Conservation (phyloP, 2,329 filamentous ascomycete species). For the Cylindrodendrum hubeiense region DNA sequence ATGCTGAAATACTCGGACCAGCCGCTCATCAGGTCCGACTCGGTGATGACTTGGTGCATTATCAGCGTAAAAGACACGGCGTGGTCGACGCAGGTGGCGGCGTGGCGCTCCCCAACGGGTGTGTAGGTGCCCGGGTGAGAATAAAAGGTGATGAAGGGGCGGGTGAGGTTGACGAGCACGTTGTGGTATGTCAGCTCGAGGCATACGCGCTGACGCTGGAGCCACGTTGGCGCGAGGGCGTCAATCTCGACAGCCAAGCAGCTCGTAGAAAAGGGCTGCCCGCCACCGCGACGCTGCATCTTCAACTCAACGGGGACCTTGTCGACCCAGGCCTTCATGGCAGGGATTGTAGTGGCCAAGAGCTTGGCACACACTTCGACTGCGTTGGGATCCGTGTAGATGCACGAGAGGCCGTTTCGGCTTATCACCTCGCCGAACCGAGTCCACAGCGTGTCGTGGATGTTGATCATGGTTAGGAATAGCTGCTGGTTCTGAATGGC, state of each 20-base stretch:
- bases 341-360: slow-evolving; percentile 44
- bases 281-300: slow-evolving; percentile 46
- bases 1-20: slow-evolving; percentile 44
- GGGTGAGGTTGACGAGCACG: slow-evolving; percentile 51
- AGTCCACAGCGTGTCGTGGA: slow-evolving; percentile 48
- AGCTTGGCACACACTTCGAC: slow-evolving; percentile 34
- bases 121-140: slow-evolving; percentile 22
- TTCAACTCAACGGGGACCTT: slow-evolving; percentile 53
- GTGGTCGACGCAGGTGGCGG: slow-evolving; percentile 36
- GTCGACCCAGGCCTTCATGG: slow-evolving; percentile 42
- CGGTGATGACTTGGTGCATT: slow-evolving; percentile 38
- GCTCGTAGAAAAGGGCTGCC: slow-evolving; percentile 51
- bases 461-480: slow-evolving; percentile 29
- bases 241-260: slow-evolving; percentile 40
- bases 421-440: slow-evolving; percentile 30
- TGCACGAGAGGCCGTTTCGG: slow-evolving; percentile 5
- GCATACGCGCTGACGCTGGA: slow-evolving; percentile 54
- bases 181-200: slow-evolving; percentile 57
- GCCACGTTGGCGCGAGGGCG: slow-evolving; percentile 53
- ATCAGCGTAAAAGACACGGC: slow-evolving; percentile 40
- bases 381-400: slow-evolving; percentile 33
- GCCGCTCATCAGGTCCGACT: slow-evolving; percentile 40
- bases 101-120: slow-evolving; percentile 31
- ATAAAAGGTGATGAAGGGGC: slow-evolving; percentile 54
- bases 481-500: slow-evolving; percentile 28